A percentile compares a stretch with the other conserved stretches of the same genome.
phyloP scores from a whole-genome alignment of 345 rosid genomes.

The Erucastrum elatum region DNA sequence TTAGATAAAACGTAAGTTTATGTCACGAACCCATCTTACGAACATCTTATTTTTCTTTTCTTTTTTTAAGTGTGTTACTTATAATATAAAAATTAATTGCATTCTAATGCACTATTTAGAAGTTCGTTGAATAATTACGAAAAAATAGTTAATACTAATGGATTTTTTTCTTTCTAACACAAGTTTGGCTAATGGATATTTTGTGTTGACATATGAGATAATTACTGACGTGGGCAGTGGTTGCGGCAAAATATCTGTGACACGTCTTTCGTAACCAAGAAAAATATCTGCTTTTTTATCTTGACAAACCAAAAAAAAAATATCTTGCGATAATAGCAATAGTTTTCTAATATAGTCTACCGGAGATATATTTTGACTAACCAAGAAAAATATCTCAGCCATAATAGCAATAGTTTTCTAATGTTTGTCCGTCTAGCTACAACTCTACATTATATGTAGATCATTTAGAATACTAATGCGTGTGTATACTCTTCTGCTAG shows the following conservation, averaged over 20 bases:
- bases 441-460: not conserved
- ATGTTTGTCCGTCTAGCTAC: not conserved
- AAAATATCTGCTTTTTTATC: conserved; percentile 14
- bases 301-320: not conserved
- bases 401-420: not conserved
- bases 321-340: conserved; percentile 1
- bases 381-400: not conserved
- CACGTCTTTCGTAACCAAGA: not conserved
- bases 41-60: not conserved
- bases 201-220: not conserved
- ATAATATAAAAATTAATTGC: not conserved
- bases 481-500: not conserved
- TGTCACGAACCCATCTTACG: not conserved
- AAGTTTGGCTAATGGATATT: not conserved
- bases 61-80: too few relatives aligned
- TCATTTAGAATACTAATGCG: not conserved
- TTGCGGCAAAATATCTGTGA: conserved; percentile 25
- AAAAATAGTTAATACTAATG: not conserved
- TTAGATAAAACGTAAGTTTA: not conserved
- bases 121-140: not conserved
- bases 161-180: not conserved
- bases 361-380: not conserved
- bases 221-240: conserved; percentile 8
- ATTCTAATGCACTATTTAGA: not conserved
- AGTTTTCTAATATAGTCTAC: not conserved